phyloP scores from a whole-genome alignment of 306 rosid genomes.

The Alnus glutinosa region DNA sequence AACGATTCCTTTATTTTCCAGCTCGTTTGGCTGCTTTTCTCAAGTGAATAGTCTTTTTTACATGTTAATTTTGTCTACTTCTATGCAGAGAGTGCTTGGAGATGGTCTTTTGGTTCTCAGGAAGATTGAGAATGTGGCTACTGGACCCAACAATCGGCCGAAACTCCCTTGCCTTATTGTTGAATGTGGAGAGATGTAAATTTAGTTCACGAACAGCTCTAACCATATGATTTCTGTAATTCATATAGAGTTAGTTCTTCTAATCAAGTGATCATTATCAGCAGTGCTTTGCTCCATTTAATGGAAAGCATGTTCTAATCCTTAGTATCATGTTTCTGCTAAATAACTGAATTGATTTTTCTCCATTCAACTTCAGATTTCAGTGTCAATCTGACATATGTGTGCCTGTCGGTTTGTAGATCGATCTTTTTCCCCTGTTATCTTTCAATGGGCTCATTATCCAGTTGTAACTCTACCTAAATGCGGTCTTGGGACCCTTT shows the following conservation, averaged over 20 bases:
- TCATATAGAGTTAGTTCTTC: conserved; percentile 8
- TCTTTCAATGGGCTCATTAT: not conserved
- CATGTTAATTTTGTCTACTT: conserved; percentile 1
- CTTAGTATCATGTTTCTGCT: not conserved
- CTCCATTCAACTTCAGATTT: not conserved
- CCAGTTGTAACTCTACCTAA: not conserved
- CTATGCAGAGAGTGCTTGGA: conserved; percentile 90
- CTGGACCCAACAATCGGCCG: conserved; percentile 91
- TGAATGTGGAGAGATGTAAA: conserved; percentile 96
- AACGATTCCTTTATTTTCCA: not conserved
- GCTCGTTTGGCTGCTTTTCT: not conserved
- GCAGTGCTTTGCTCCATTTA: not conserved
- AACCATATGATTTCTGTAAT: conserved; percentile 7
- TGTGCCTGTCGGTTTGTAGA: not conserved
- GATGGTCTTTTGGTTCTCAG: conserved; percentile 96
- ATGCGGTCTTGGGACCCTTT: not conserved
- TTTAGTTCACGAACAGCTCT: conserved; percentile 8
- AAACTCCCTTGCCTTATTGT: conserved; percentile 78
- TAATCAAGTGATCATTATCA: not conserved
- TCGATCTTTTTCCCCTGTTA: not conserved
- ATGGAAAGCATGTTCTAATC: not conserved
- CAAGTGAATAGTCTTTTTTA: not conserved
- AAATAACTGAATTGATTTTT: not conserved
- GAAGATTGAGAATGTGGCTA: conserved; percentile 96
- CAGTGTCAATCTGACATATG: not conserved